Conservation (phyloP, 441 rosid species). For the Eruca vesicaria region DNA sequence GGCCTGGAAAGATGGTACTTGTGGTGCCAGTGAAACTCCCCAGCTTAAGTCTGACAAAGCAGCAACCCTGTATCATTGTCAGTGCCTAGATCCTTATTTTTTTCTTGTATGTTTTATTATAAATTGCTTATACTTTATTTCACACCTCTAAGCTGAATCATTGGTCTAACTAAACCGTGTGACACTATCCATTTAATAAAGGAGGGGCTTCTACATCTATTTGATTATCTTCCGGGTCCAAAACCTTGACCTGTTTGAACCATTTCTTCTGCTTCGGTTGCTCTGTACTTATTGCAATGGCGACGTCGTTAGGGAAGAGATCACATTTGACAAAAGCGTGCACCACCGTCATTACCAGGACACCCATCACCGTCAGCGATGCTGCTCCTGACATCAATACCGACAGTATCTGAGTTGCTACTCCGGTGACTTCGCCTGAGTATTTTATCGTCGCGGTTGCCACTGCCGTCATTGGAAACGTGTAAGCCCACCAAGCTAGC, state of each 20-base stretch:
- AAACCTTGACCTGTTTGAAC: slow-evolving; percentile 43
- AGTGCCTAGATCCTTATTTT: not conserved
- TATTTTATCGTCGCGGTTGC: slow-evolving; percentile 76
- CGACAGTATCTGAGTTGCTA: slow-evolving; percentile 50
- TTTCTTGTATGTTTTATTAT: not conserved
- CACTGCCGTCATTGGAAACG: slow-evolving; percentile 89
- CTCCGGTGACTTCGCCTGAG: slow-evolving; percentile 53
- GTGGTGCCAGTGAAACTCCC: not conserved
- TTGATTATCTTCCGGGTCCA: slow-evolving; percentile 24
- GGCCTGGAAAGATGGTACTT: not conserved
- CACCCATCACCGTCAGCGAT: slow-evolving; percentile 54
- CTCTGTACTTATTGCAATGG: slow-evolving; percentile 74
- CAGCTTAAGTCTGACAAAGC: not conserved
- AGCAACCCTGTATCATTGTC: not conserved
- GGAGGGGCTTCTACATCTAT: slow-evolving; percentile 51
- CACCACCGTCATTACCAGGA: slow-evolving; percentile 54
- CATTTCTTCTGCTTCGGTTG: slow-evolving; percentile 59
- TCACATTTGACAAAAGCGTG: slow-evolving; percentile 69
- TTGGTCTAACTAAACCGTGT: not conserved
- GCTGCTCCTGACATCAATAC: slow-evolving; percentile 46
- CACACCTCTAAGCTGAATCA: not conserved
- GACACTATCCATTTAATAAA: slow-evolving; percentile 4
- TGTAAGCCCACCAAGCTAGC: slow-evolving; percentile 95
- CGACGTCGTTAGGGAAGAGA: slow-evolving; percentile 90
- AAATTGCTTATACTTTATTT: not conserved